Evolutionary conservation across 164 flowering plant genomes (phyloP).

Genomic region (Dillenia suffruticosa): DNA sequence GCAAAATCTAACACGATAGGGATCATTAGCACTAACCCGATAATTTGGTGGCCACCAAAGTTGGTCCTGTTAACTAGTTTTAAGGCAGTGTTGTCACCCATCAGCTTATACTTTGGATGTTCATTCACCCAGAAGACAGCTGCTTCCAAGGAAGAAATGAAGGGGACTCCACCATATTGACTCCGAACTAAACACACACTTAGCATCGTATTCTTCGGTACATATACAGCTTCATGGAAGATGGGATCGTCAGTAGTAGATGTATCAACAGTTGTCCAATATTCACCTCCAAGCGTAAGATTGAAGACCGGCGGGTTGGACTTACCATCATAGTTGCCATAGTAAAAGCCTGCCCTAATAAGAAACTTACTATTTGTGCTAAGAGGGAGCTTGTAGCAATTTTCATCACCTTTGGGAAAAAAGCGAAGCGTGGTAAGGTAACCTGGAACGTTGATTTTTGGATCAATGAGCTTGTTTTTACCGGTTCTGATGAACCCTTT

Average conservation of each 20-base stretch:
- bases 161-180: constrained; percentile 1
- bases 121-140: too few species aligned
- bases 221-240: constrained; percentile 2
- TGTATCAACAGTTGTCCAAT: constrained; percentile 16
- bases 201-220: not conserved
- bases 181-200: constrained; percentile 9
- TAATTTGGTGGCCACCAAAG: constrained; percentile 2
- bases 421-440: constrained; percentile 5
- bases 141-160: constrained; percentile 8
- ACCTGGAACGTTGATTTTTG: not conserved
- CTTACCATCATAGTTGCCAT: constrained; percentile 24
- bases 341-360: constrained; percentile 17
- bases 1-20: too few species aligned
- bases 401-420: constrained; percentile 8
- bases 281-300: constrained; percentile 3
- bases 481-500: constrained; percentile 1
- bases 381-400: constrained; percentile 11
- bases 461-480: constrained; percentile 2
- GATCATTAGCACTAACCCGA: constrained; percentile 2
- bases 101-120: too few species aligned
- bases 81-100: not conserved
- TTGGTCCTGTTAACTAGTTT: constrained; percentile 4
- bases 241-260: constrained; percentile 1
- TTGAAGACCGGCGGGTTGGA: constrained; percentile 15
- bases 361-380: not conserved